Conservation (phyloP, 257 asterid genomes). For the Forsythia suspensa region DNA sequence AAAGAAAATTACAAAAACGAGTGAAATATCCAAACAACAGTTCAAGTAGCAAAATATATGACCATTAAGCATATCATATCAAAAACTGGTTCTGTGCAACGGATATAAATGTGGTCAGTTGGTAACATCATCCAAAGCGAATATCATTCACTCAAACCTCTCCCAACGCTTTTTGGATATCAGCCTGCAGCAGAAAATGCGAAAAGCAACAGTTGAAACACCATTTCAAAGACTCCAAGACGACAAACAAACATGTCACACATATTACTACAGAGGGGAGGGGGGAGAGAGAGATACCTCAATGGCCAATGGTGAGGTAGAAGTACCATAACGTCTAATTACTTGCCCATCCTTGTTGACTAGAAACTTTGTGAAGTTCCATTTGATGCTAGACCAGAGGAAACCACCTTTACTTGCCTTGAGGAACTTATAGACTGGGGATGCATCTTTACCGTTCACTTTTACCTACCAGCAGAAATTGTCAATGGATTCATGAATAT, state of each 20-base stretch:
- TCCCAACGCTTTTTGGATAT: constrained; percentile 38
- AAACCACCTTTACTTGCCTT: constrained; percentile 42
- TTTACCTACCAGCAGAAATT: constrained; percentile 30
- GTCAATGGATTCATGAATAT: not conserved
- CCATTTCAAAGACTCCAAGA: not conserved
- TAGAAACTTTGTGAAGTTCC: constrained; percentile 58
- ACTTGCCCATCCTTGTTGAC: constrained; percentile 52
- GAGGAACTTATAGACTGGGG: constrained; percentile 46
- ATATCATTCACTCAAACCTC: constrained; percentile 16
- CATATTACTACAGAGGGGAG: not conserved
- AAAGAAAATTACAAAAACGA: not conserved
- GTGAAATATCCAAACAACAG: not conserved
- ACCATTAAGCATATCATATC: not conserved
- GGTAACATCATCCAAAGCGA: not conserved
- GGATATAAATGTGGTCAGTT: not conserved
- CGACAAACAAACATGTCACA: not conserved
- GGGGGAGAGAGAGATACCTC: constrained; percentile 34
- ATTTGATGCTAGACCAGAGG: constrained; percentile 41
- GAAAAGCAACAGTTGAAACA: not conserved
- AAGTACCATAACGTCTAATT: constrained; percentile 36
- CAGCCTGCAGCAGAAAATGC: constrained; percentile 27
- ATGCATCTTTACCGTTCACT: constrained; percentile 44
- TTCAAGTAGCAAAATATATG: not conserved
- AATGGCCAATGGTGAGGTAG: constrained; percentile 39
- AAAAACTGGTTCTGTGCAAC: not conserved